phyloP scores from a whole-genome alignment of 495 filamentous ascomycete genomes.

The Trichoderma erinaceum region DNA sequence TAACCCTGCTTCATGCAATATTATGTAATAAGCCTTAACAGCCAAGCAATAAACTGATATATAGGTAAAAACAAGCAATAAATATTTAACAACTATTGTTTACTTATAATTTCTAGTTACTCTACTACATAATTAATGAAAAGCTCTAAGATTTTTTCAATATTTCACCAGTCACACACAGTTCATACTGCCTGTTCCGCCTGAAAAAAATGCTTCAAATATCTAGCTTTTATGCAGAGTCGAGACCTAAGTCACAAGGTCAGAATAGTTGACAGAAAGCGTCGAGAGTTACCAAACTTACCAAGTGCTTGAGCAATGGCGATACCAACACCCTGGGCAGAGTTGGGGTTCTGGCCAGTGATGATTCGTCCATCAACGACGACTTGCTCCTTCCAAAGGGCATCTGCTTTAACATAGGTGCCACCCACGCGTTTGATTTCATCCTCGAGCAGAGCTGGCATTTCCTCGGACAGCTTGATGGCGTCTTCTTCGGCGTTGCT shows the following conservation, averaged over 20 bases:
- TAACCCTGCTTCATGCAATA: too few relatives aligned
- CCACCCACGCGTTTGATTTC: constrained; percentile 47
- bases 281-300: neutral
- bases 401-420: constrained; percentile 51
- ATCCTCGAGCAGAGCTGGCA: constrained; percentile 64
- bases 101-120: too few relatives aligned
- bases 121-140: too few relatives aligned
- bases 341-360: constrained; percentile 71
- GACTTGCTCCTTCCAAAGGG: constrained; percentile 55
- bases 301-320: constrained; percentile 33
- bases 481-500: constrained; percentile 61
- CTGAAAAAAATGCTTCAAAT: neutral
- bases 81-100: too few relatives aligned
- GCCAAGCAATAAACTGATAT: too few relatives aligned
- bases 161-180: neutral
- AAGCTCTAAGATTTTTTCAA: too few relatives aligned
- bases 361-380: constrained; percentile 58
- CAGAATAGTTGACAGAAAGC: neutral
- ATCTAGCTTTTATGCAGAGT: neutral
- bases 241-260: neutral
- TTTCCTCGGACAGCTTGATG: constrained; percentile 35
- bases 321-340: constrained; percentile 54
- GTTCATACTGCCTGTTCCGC: neutral
- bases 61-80: too few relatives aligned
- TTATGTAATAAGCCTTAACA: too few relatives aligned